Conservation (phyloP, 345 rosid species). For the Eucalyptus tenuipes region DNA sequence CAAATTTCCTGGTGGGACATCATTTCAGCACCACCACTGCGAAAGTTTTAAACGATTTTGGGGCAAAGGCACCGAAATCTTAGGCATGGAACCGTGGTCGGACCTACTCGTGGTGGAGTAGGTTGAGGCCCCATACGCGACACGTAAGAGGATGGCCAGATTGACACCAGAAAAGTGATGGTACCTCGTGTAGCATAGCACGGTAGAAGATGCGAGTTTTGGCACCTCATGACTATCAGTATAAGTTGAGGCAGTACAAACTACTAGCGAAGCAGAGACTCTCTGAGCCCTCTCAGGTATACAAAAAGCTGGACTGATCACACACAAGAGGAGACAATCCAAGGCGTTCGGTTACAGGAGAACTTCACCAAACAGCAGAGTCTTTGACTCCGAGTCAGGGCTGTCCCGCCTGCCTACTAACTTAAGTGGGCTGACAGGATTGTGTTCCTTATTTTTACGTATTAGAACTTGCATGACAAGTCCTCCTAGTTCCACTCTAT, state of each 20-base stretch:
- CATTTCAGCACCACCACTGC: not conserved
- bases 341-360: no score
- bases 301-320: not conserved
- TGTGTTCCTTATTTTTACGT: rapidly evolving
- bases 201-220: not conserved
- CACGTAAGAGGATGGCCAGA: not conserved
- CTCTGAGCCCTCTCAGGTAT: not conserved
- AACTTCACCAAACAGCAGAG: no score
- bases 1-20: not conserved
- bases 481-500: no score
- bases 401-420: rapidly evolving
- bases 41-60: not conserved
- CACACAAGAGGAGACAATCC: not conserved
- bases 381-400: no score
- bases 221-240: not conserved
- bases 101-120: not conserved
- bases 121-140: not conserved
- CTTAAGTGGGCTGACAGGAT: no score
- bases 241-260: not conserved
- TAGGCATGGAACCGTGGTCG: not conserved
- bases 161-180: not conserved
- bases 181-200: not conserved
- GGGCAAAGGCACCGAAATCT: not conserved
- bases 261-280: not conserved
- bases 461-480: rapidly evolving